phyloP scores from a whole-genome alignment of 2,329 filamentous ascomycete species.

The Sclerotinia glacialis region DNA sequence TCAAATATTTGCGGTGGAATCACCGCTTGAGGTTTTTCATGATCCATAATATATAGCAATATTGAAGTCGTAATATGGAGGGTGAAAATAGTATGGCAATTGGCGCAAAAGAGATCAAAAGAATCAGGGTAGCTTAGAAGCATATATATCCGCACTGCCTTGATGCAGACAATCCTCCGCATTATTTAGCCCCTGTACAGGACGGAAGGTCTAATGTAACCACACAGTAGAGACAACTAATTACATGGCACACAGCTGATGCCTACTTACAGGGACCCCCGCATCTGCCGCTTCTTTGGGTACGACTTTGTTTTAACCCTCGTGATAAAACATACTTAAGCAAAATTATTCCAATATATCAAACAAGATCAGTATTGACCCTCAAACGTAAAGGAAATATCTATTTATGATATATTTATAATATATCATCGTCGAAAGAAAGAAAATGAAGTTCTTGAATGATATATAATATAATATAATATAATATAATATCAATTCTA shows the following conservation, averaged over 20 bases:
- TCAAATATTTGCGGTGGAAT: conserved; percentile 32
- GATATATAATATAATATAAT: not conserved
- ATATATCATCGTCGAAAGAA: not conserved
- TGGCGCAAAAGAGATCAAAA: conserved; percentile 5
- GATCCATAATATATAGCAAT: conserved; percentile 30
- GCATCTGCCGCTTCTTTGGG: conserved; percentile 4
- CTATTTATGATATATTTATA: not conserved
- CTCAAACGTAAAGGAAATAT: not conserved
- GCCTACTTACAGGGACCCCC: conserved; percentile 1
- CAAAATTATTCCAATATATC: not conserved
- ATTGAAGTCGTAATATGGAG: not conserved
- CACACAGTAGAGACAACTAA: conserved; percentile 8
- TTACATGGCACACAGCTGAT: conserved; percentile 20
- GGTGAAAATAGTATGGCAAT: conserved; percentile 1
- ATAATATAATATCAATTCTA: not conserved
- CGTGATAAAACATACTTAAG: not conserved
- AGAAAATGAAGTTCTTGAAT: not conserved
- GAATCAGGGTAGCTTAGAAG: conserved; percentile 5
- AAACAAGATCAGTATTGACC: not conserved
- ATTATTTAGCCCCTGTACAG: conserved; percentile 15
- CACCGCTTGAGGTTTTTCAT: conserved; percentile 37
- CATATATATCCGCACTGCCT: conserved; percentile 23
- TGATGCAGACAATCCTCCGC: conserved; percentile 18
- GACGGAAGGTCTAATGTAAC: conserved; percentile 18
- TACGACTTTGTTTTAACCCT: conserved; percentile 1